Percentiles rank a stretch among this genome's conserved stretches.
Conservation (phyloP, 2,329 filamentous ascomycete species). For the Neodidymelliopsis sp. region DNA sequence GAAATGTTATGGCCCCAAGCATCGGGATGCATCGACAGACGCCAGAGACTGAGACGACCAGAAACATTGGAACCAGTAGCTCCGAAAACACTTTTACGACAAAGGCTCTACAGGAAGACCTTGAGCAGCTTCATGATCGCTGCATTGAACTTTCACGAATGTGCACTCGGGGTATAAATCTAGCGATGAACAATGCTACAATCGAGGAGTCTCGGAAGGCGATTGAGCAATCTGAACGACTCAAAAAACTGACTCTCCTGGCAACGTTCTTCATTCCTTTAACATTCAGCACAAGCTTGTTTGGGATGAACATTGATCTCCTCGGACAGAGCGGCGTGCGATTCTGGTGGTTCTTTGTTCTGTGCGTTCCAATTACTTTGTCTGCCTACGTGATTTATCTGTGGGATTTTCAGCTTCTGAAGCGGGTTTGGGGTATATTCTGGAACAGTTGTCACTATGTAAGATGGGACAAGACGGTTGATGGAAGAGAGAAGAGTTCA, state of each 20-base stretch:
- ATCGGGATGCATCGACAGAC: background rate
- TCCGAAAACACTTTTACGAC: background rate
- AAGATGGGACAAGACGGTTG: background rate
- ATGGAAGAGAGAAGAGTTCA: background rate
- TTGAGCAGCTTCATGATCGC: background rate
- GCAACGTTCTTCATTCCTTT: background rate
- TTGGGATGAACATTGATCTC: background rate
- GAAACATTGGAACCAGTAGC: background rate
- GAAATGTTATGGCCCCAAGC: background rate
- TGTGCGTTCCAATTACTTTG: background rate
- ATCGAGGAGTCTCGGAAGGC: background rate
- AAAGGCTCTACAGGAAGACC: background rate
- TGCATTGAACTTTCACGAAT: background rate
- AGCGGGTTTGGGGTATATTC: background rate
- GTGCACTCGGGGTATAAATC: background rate
- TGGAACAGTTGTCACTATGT: background rate
- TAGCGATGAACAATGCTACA: background rate
- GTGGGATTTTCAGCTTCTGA: background rate
- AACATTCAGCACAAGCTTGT: background rate
- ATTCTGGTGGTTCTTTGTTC: background rate
- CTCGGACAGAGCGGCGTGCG: background rate
- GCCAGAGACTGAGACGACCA: background rate
- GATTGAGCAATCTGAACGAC: background rate
- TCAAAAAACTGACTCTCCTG: background rate
- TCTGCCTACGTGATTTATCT: background rate